A percentile compares a stretch with the other conserved stretches of the same genome.
Evolutionary conservation across 768 basidiomycete species (phyloP).

Genomic region (Phanerochaete carnosa): DNA sequence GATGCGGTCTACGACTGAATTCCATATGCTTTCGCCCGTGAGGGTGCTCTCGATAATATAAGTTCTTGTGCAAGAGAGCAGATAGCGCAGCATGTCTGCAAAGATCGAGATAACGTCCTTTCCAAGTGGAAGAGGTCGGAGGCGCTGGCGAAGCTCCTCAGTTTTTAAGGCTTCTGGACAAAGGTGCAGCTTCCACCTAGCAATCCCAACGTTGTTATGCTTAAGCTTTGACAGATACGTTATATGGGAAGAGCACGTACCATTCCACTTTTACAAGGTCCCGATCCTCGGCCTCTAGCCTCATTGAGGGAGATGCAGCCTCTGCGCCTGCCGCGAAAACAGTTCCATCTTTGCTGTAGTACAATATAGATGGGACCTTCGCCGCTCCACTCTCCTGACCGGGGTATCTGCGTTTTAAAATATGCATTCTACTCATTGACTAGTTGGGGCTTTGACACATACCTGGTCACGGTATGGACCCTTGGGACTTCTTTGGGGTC

Average conservation of each 20-base stretch:
- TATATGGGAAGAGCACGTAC: conserved; percentile 1
- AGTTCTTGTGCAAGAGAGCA: background rate
- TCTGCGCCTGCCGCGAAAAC: conserved; percentile 45
- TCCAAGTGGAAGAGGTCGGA: background rate
- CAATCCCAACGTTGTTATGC: background rate
- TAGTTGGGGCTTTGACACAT: background rate
- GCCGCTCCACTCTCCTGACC: conserved; percentile 42
- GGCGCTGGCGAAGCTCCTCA: background rate
- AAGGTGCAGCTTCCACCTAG: conserved; percentile 12
- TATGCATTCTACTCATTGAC: background rate
- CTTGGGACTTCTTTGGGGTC: conserved; percentile 34
- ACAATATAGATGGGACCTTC: conserved; percentile 48
- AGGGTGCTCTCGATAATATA: conserved; percentile 27
- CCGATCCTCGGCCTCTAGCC: conserved; percentile 39
- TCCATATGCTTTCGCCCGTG: conserved; percentile 43
- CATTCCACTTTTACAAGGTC: conserved; percentile 19
- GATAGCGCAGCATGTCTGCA: conserved; percentile 10
- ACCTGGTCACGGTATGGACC: conserved; percentile 44
- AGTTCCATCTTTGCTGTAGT: conserved; percentile 38
- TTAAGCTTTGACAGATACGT: background rate
- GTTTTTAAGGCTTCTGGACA: background rate
- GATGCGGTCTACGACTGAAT: conserved; percentile 36
- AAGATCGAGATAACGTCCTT: conserved; percentile 3
- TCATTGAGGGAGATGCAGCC: conserved; percentile 36
- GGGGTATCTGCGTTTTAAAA: conserved; percentile 29